Conservation (phyloP, 768 basidiomycete genomes). For the Strobilomyces confusus region DNA sequence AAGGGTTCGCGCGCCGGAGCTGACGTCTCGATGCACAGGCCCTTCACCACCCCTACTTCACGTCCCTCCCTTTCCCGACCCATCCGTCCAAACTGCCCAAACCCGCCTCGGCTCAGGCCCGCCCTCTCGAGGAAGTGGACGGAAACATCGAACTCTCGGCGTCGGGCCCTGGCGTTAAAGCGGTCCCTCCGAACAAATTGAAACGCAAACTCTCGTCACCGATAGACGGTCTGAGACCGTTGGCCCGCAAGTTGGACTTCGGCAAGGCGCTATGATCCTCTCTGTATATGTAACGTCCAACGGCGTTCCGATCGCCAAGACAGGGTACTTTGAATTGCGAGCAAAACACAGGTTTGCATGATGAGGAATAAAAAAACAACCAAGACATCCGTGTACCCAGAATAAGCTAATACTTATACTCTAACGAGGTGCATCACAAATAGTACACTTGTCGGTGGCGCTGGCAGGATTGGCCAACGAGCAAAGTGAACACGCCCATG, state of each 20-base stretch:
- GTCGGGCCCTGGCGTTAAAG: conserved; percentile 50
- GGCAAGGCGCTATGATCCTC: conserved; percentile 35
- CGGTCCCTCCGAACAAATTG: conserved; percentile 47
- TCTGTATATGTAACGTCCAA: neutral
- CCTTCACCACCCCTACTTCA: conserved; percentile 84
- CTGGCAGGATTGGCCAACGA: conserved; percentile 42
- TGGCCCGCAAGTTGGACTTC: conserved; percentile 74
- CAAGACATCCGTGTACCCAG: conserved; percentile 1
- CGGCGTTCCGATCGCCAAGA: neutral
- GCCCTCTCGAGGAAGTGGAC: conserved; percentile 75
- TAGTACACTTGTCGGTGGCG: conserved; percentile 42
- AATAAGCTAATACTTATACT: conserved; percentile 10
- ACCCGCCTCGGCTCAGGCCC: conserved; percentile 42
- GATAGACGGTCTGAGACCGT: conserved; percentile 47
- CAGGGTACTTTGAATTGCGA: neutral
- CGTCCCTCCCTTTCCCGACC: conserved; percentile 79
- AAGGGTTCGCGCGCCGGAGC: neutral
- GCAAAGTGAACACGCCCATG: conserved; percentile 42
- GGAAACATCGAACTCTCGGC: conserved; percentile 58
- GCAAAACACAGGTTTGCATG: neutral
- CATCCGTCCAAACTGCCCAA: conserved; percentile 89
- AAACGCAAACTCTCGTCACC: conserved; percentile 71
- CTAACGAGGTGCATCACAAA: conserved; percentile 46
- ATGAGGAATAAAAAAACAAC: conserved; percentile 12
- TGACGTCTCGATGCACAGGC: conserved; percentile 45